Evolutionary conservation across 371 early-diverging fungal genomes (phyloP).

Genomic region (Dinochytrium kinnereticum): DNA sequence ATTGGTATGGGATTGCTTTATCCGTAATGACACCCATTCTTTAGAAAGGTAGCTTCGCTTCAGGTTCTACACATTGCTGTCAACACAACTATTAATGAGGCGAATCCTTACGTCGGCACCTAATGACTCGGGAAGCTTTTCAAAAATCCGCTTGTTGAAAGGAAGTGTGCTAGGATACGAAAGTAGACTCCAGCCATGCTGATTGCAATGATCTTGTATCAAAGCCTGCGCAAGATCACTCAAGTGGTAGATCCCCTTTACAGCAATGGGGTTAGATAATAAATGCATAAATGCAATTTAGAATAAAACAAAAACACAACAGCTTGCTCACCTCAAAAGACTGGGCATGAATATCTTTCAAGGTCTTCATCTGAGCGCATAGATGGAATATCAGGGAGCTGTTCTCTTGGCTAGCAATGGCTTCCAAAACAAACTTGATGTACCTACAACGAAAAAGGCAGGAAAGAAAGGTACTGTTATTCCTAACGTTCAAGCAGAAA

Average conservation of each 20-base stretch:
- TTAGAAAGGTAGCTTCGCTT: constrained; percentile 53
- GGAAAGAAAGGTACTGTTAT: too few species aligned
- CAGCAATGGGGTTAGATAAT: background rate
- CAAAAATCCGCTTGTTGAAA: constrained; percentile 68
- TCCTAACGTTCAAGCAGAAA: too few species aligned
- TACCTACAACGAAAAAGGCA: too few species aligned
- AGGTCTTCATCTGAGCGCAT: constrained; percentile 78
- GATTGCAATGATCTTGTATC: constrained; percentile 72
- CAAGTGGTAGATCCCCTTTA: constrained; percentile 77
- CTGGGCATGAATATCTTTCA: constrained; percentile 63
- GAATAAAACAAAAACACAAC: too few species aligned
- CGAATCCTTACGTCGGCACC: constrained; percentile 56
- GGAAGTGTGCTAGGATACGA: constrained; percentile 68
- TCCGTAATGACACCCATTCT: constrained; percentile 24
- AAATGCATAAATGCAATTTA: too few species aligned
- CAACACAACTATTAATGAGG: background rate
- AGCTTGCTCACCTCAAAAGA: constrained; percentile 58
- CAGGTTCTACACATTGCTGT: constrained; percentile 39
- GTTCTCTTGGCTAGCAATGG: constrained; percentile 81
- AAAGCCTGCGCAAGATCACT: constrained; percentile 81
- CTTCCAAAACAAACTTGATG: constrained; percentile 81
- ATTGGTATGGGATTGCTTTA: background rate
- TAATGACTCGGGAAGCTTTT: constrained; percentile 44
- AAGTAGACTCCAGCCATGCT: constrained; percentile 72
- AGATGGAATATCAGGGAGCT: constrained; percentile 80